Percentiles rank a stretch among this genome's conserved stretches.
Conservation (phyloP, 352 stramenopile genomes). For the Sclerospora graminicola region DNA sequence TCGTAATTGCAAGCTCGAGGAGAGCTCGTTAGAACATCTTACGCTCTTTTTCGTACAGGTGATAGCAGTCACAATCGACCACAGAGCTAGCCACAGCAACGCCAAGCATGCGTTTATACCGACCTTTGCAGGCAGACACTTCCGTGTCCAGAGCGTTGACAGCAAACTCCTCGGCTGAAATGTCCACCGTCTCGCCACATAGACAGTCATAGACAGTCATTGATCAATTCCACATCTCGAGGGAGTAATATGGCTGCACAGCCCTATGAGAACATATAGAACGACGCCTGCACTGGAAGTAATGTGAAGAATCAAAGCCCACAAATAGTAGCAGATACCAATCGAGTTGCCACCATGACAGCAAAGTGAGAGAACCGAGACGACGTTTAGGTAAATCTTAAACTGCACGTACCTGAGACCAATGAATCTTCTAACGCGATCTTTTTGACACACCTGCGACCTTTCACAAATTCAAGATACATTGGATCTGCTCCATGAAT, state of each 20-base stretch:
- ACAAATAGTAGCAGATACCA: too few relatives aligned
- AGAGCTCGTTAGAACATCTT: slow-evolving; percentile 36
- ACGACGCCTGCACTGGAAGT: slow-evolving; percentile 17
- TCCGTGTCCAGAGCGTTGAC: slow-evolving; percentile 21
- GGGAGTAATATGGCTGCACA: slow-evolving; percentile 79
- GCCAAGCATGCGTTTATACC: slow-evolving; percentile 41
- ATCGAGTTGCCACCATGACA: too few relatives aligned
- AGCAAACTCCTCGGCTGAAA: slow-evolving; percentile 9
- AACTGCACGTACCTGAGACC: too few relatives aligned
- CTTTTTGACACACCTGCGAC: too few relatives aligned
- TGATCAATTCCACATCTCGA: slow-evolving; percentile 68
- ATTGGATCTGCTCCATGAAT: too few relatives aligned
- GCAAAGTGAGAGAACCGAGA: too few relatives aligned
- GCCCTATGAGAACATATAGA: slow-evolving; percentile 52
- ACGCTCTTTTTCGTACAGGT: slow-evolving; percentile 61
- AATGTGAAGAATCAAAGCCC: too few relatives aligned
- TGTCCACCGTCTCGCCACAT: slow-evolving; percentile 39
- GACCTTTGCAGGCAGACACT: slow-evolving; percentile 41
- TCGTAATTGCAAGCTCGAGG: slow-evolving; percentile 74
- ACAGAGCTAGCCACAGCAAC: slow-evolving; percentile 25
- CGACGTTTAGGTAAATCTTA: too few relatives aligned
- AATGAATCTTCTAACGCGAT: too few relatives aligned
- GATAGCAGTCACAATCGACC: slow-evolving; percentile 60
- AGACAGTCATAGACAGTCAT: slow-evolving; percentile 74
- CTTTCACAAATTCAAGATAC: too few relatives aligned